Base-by-base conservation (phyloP, 495 filamentous ascomycete genomes). In the Annulohypoxylon maeteangense region DNA sequence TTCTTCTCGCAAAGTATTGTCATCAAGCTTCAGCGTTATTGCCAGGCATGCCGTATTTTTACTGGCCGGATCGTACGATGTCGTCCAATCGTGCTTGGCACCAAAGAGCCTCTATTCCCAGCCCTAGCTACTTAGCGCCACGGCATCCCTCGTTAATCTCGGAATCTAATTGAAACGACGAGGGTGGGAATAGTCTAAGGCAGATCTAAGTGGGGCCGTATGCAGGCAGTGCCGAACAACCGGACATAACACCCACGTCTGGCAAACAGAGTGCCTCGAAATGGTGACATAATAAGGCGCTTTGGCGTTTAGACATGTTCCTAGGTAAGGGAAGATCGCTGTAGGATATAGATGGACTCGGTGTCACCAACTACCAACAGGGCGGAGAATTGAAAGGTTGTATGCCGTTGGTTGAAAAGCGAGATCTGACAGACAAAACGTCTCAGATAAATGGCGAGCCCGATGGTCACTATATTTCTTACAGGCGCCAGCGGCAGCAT, bases 401-500 rank as follows among this genome's bases (percentile, higher is more conserved):
- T 7, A 51, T 11, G 23, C 14, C 23, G 47, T 51, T 51, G 47
- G 47, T 51, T 29, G 47, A 11, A 29, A 51, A 29, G 10, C 22
- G 47, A 27, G 1, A 51, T 51, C 10, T 29, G 22, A 51, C 47
- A 12, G 4, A 25, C 27, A 29, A 18, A 29, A 34, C 27, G 14
- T 54, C 2, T 34, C 50, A 34, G 50, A 7, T 32, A 34, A 34
- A 32, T 22, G 50, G 27, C n/a, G 14, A 18, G 29, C 20, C 8
- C 29, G 2, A 70, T 61, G 6, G 68, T 68, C 7, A 71, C 60
- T 40, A 71, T 76, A 40, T 14, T 74, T 36, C 20, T 72, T 0
- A 76, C 74, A 10, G 71, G 71, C 22, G 62, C 71, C 12, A 73
- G 75, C 53, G 75, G 70, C 32, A 70, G 72, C 79, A 20, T 81